Conservation (phyloP, 2,329 filamentous ascomycete species). For the Cladosporium sp. region DNA sequence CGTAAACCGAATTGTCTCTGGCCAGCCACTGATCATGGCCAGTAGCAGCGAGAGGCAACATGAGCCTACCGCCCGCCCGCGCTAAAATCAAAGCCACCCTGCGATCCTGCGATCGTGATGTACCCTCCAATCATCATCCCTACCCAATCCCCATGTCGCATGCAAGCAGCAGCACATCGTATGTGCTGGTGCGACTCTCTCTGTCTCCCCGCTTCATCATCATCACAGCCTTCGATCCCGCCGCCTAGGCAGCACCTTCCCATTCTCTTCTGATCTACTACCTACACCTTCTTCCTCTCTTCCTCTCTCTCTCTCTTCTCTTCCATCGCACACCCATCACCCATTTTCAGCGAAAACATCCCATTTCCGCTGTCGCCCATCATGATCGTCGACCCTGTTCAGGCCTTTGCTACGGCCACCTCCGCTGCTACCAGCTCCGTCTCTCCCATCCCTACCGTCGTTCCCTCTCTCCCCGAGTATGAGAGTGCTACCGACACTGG, state of each 20-base stretch:
- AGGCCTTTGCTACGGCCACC: slow-evolving; percentile 35
- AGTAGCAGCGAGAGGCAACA: too few relatives aligned
- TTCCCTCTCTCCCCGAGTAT: slow-evolving; percentile 39
- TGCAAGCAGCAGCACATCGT: neutral
- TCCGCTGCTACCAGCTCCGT: slow-evolving; percentile 15
- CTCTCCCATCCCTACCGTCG: slow-evolving; percentile 38
- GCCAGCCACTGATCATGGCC: too few relatives aligned
- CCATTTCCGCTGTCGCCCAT: slow-evolving; percentile 23
- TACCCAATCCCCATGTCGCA: neutral
- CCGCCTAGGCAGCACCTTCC: too few relatives aligned
- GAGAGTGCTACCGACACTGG: slow-evolving; percentile 40
- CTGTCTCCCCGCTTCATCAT: slow-evolving; percentile 5
- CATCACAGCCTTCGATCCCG: too few relatives aligned
- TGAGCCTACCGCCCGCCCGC: too few relatives aligned
- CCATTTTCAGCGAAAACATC: slow-evolving; percentile 8
- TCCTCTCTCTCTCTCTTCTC: neutral
- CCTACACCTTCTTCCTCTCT: slow-evolving; percentile 5
- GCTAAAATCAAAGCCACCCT: too few relatives aligned
- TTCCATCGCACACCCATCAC: neutral
- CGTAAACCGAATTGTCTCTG: too few relatives aligned
- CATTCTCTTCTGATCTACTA: slow-evolving; percentile 1
- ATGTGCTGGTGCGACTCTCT: slow-evolving; percentile 8
- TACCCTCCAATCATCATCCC: too few relatives aligned
- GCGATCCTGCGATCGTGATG: slow-evolving; percentile 11
- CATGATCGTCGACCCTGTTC: slow-evolving; percentile 45